Base-by-base conservation (phyloP, 495 filamentous ascomycete genomes). In the Melanomma pulvis-pyrius region DNA sequence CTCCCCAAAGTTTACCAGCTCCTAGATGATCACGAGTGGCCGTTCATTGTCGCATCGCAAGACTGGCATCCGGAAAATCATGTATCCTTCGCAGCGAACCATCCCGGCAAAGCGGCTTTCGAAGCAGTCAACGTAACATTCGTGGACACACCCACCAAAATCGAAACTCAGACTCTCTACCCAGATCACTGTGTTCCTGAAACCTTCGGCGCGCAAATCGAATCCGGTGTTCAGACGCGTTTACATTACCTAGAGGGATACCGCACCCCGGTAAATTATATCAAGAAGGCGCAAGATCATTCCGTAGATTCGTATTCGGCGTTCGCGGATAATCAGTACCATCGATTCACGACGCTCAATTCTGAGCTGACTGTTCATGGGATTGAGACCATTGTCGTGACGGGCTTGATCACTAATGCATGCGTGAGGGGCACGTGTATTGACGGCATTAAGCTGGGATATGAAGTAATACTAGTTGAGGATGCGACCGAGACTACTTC, bases 271-370 rank as follows among this genome's bases (percentile, higher is more conserved):
- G 74, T 75, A 8, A 65, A 73, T 41, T 75, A 75, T 65, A 71
- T 74, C 58, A 74, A 75, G 68, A 75, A 75, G 21, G 74, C 74
- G 30, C 74, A 75, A 47, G 68, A 75, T 53, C 74, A 75, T 63
- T 44, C 39, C n/a, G 39, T 44, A 3, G 39, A 44, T 15, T 44
- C 39, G 39, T 44, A 44, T 17, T 53, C 66, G 1, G 74, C 74
- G 0, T 75, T 75, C 36, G 74, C 72, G 1, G 74, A 75, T 48
- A 75, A 75, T 51, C 74, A 75, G 63, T 73, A 75, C 46, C 72
- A 73, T 30, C 66, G 73, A 1, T 75, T 75, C 53, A 75, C 73
- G 39, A 75, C 74, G 19, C 62, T 75, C 21, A 58, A 75, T 34
- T 63, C 61, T 2, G 74, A 75, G 53, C 28, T 75, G 21, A 24